phyloP scores from a whole-genome alignment of 306 rosid species.

The Dryas alaskensis region DNA sequence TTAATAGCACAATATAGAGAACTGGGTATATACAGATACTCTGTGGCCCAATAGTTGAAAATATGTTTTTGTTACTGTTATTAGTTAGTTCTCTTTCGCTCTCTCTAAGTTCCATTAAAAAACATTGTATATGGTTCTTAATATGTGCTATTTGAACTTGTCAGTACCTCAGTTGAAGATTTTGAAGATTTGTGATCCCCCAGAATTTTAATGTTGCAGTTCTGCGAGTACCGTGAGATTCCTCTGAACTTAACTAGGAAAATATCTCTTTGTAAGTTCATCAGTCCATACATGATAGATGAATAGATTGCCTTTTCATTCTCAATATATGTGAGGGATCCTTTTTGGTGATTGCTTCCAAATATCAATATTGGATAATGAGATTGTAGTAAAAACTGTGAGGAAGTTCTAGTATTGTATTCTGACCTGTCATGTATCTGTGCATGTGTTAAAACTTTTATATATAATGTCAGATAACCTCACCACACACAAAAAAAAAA shows the following conservation, averaged over 20 bases:
- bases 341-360: neutral
- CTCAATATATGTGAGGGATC: neutral
- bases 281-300: no score
- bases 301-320: neutral
- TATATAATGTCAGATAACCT: neutral
- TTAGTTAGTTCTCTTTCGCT: neutral
- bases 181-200: neutral
- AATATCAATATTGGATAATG: neutral
- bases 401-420: neutral
- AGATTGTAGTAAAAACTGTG: neutral
- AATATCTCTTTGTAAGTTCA: neutral
- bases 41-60: neutral
- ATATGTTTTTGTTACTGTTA: conserved; percentile 8
- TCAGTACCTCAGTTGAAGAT: neutral
- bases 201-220: neutral
- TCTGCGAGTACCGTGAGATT: neutral
- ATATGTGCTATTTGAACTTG: no score
- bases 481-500: no score
- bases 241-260: neutral
- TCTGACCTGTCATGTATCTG: neutral
- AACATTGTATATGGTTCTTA: neutral
- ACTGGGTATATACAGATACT: neutral
- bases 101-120: neutral
- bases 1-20: neutral
- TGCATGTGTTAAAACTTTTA: neutral